Conservation (phyloP, 805 yeast species). For the Metschnikowia colocasiae region DNA sequence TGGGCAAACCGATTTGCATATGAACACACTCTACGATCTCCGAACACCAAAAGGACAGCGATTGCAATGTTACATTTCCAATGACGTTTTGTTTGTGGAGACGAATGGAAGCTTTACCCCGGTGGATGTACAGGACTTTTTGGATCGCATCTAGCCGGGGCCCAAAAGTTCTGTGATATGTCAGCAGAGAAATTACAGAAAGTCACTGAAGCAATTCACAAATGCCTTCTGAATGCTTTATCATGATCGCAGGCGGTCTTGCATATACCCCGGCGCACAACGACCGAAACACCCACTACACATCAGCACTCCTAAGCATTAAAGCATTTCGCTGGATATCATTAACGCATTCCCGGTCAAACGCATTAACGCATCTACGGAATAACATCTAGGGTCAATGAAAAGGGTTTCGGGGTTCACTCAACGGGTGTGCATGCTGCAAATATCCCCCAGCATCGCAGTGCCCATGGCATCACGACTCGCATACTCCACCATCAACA, state of each 20-base stretch:
- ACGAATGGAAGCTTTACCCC: conserved; percentile 40
- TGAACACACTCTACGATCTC: conserved; percentile 45
- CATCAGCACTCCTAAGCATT: background rate
- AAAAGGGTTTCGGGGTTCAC: background rate
- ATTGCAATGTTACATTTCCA: conserved; percentile 50
- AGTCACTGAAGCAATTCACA: no score
- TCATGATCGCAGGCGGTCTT: background rate
- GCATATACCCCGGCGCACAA: background rate
- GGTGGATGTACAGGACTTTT: conserved; percentile 15
- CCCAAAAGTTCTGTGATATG: no score
- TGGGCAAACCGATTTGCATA: conserved; percentile 22
- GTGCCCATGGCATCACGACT: background rate
- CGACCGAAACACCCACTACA: background rate
- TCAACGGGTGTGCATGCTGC: background rate
- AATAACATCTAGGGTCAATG: no score
- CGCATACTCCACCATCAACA: conserved; percentile 6
- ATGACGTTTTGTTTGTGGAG: conserved; percentile 61
- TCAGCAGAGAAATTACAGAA: no score
- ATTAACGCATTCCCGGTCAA: no score
- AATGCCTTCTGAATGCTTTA: no score
- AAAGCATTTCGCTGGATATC: no score
- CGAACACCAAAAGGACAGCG: conserved; percentile 28
- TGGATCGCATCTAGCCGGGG: background rate
- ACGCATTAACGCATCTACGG: no score
- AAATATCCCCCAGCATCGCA: background rate